Percentiles rank a stretch among this genome's conserved stretches.
These are phyloP conservation scores for Pholiota adiposa DNA, from an alignment of 1,284 basidiomycete genomes.

Conservation along the genomic window DNA sequence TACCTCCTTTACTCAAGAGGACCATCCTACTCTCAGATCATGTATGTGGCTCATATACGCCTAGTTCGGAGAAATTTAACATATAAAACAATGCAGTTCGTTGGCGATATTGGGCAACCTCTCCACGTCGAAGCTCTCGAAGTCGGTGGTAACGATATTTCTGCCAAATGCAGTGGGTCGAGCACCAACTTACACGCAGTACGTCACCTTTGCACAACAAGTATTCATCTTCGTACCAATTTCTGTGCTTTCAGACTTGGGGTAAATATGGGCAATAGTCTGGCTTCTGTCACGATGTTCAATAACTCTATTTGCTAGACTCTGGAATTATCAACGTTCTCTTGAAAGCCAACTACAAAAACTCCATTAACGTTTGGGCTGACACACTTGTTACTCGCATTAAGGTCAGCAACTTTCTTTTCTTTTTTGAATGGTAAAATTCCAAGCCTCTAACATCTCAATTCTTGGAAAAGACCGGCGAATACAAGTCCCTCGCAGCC, in stretches of 20 bases:
- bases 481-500: slow-evolving; percentile 38
- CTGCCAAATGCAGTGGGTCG: slow-evolving; percentile 41
- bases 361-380: slow-evolving; percentile 46
- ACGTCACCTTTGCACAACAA: slow-evolving; percentile 16
- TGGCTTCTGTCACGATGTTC: background rate
- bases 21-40: slow-evolving; percentile 33
- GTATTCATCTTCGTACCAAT: background rate
- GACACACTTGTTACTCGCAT: slow-evolving; percentile 46
- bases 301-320: slow-evolving; percentile 33
- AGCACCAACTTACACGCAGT: slow-evolving; percentile 57
- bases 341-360: slow-evolving; percentile 42
- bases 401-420: slow-evolving; percentile 34
- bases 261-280: slow-evolving; percentile 29
- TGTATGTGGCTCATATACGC: slow-evolving; percentile 26
- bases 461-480: slow-evolving; percentile 37
- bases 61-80: background rate
- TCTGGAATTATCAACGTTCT: slow-evolving; percentile 51
- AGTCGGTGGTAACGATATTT: slow-evolving; percentile 48
- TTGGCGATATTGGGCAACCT: slow-evolving; percentile 57
- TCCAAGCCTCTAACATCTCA: background rate
- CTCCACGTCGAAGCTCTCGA: slow-evolving; percentile 50
- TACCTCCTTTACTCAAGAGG: too few species aligned
- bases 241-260: slow-evolving; percentile 33
- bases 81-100: slow-evolving; percentile 38
- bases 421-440: too few species aligned